These are phyloP conservation scores for Colletotrichum liriopes DNA, from an alignment of 2,329 filamentous ascomycete species.

Conservation along the genomic window DNA sequence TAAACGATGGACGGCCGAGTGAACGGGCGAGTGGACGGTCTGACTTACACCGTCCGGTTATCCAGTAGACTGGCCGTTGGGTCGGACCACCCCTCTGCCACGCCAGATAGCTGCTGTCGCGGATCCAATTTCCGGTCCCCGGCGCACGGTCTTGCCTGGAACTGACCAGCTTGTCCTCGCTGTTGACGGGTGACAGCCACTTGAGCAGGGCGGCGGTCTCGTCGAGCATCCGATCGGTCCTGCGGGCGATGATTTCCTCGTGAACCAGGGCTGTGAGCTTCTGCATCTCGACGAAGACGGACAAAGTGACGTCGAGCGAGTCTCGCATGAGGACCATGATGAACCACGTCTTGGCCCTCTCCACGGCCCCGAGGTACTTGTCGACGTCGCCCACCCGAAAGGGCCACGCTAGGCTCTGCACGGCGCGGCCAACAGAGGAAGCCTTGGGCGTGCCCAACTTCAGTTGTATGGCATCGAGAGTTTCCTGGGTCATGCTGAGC, in stretches of 20 bases:
- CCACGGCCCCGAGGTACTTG: conserved; percentile 45
- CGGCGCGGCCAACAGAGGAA: conserved; percentile 39
- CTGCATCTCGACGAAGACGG: conserved; percentile 46
- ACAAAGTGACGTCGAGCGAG: conserved; percentile 42
- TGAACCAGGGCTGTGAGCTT: conserved; percentile 44
- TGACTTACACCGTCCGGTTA: conserved; percentile 47
- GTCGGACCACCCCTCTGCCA: conserved; percentile 41
- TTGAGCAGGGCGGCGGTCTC: conserved; percentile 43
- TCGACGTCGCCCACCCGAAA: conserved; percentile 44
- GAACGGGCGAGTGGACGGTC: not conserved
- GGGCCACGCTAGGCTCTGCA: conserved; percentile 44
- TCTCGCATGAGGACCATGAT: conserved; percentile 47
- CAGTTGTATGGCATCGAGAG: conserved; percentile 43
- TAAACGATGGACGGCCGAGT: not conserved
- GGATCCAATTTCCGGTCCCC: conserved; percentile 45
- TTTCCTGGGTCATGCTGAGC: conserved; percentile 46
- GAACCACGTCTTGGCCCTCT: conserved; percentile 48
- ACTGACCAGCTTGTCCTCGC: conserved; percentile 40
- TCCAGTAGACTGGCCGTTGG: conserved; percentile 45
- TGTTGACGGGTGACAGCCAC: conserved; percentile 45
- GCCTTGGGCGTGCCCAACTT: conserved; percentile 40
- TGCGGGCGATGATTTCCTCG: conserved; percentile 44
- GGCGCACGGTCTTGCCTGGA: conserved; percentile 41
- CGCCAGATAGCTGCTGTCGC: conserved; percentile 37
- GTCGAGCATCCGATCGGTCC: conserved; percentile 38